phyloP scores from a whole-genome alignment of 2,329 filamentous ascomycete species.

The Emmonsiellopsis sp. region DNA sequence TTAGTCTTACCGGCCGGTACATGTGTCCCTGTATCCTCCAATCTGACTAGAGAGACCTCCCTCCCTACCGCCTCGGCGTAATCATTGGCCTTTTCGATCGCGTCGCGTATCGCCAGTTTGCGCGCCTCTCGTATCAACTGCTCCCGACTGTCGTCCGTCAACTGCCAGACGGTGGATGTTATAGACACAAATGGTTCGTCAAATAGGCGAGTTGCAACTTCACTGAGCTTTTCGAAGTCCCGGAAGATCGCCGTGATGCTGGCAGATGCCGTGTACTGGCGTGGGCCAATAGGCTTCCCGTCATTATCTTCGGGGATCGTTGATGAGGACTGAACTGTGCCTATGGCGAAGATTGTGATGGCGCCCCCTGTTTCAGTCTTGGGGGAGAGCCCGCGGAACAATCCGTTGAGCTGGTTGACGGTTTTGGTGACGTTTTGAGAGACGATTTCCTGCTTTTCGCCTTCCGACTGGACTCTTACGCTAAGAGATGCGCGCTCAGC shows the following conservation, averaged over 20 bases:
- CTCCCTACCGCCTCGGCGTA: constrained; percentile 16
- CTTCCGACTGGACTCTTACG: neutral
- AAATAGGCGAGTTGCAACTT: constrained; percentile 14
- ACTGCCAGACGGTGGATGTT: constrained; percentile 16
- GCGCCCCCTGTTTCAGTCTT: constrained; percentile 3
- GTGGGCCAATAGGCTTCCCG: constrained; percentile 5
- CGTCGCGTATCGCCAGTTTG: constrained; percentile 17
- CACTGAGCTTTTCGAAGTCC: constrained; percentile 15
- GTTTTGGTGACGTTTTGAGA: neutral
- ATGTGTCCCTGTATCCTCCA: neutral
- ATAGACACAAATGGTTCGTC: constrained; percentile 16
- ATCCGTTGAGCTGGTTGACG: neutral
- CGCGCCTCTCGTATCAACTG: constrained; percentile 14
- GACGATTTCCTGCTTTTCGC: neutral
- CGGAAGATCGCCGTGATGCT: constrained; percentile 17
- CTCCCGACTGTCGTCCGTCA: constrained; percentile 16
- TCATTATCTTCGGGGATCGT: constrained; percentile 6
- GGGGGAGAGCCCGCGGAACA: constrained; percentile 5
- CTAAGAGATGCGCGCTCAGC: neutral
- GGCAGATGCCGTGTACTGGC: constrained; percentile 13
- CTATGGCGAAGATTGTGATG: constrained; percentile 13
- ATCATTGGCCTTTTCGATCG: constrained; percentile 17
- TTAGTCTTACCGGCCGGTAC: neutral
- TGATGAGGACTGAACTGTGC: constrained; percentile 2
- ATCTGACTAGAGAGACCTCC: constrained; percentile 11